Percentiles rank a stretch among this genome's conserved stretches.
Evolutionary conservation across 139 green algal genomes (phyloP).

Genomic region (Yamagishiella unicocca): DNA sequence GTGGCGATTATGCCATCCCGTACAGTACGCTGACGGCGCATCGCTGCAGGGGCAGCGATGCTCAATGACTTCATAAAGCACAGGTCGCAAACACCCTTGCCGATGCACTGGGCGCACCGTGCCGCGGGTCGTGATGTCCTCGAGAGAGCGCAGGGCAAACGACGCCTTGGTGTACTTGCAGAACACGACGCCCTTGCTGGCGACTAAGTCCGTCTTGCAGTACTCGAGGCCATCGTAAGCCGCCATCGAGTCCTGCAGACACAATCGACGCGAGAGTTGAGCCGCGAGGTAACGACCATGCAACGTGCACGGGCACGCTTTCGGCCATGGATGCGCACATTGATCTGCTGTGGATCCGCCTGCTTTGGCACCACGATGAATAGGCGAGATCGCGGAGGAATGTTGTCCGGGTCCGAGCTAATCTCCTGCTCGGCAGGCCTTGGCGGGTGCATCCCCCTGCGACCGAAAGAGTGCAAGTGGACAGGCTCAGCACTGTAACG

Average conservation of each 20-base stretch:
- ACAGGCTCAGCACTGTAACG: neutral
- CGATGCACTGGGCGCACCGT: constrained; percentile 20
- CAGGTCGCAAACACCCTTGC: too few species aligned
- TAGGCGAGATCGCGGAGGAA: constrained; percentile 84
- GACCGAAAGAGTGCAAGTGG: neutral
- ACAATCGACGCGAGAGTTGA: neutral
- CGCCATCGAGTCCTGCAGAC: constrained; percentile 75
- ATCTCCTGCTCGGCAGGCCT: constrained; percentile 64
- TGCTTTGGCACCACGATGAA: constrained; percentile 95
- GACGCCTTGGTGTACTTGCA: constrained; percentile 89
- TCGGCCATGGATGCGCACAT: constrained; percentile 73
- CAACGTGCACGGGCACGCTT: neutral
- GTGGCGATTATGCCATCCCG: too few species aligned
- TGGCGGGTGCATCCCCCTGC: constrained; percentile 51
- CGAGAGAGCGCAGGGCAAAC: constrained; percentile 80
- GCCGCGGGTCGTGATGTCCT: constrained; percentile 68
- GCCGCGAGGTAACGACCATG: neutral
- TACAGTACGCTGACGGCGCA: too few species aligned
- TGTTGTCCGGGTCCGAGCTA: constrained; percentile 89
- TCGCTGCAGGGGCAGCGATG: too few species aligned
- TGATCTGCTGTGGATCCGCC: constrained; percentile 76
- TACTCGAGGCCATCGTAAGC: constrained; percentile 83
- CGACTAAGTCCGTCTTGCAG: constrained; percentile 93
- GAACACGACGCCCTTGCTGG: constrained; percentile 90
- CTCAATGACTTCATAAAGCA: too few species aligned